Base-by-base conservation (phyloP, 2,329 filamentous ascomycete species). In the Penicillium sp. region DNA sequence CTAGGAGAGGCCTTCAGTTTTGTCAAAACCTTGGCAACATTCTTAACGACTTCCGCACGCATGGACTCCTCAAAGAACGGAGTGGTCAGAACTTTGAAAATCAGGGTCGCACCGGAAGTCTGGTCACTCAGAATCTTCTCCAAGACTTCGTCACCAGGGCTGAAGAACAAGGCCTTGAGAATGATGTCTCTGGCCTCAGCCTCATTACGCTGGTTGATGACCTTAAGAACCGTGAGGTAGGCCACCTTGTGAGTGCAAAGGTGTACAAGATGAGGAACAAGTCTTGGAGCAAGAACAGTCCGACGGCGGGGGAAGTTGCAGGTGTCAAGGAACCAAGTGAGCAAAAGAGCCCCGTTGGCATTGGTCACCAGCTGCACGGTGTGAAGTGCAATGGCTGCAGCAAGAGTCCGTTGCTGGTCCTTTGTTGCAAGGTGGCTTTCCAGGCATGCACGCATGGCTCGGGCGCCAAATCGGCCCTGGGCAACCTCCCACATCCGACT, bases 211-310 rank as follows among this genome's bases (percentile, higher is more conserved):
- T 99, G 95, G 73, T 99, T 99, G 76, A 99, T 96, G 50, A 98
- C 92, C 80, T 99, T 99, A 56, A 99, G 82, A 1, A 99, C 93
- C 0, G 95, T 99, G 59, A 98, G 82, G 71, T 98, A 98, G 0
- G 95, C 95, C 55, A 99, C 93, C 81, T 98, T 98, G 82, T 99
- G 95, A 0, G 95, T 98, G 82, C 95, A 98, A 7, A 99, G 84
- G 71, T 97, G 91, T 24, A 97, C 92, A 31, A 99, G 82, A 71
- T 96, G 92, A 42, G 95, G 93, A 16, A 97, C 91, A 24, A 99
- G 86, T 65, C 93, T 87, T 21, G 95, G 95, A 45, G 95, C 93
- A 54, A 99, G 82, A 27, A 98, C 93, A 24, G 91, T 96, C 57
- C 95, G 90, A 63, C 95, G 89, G 65, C 89, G 87, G 35, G 93